These are phyloP conservation scores for Thielaviopsis euricoi DNA, from an alignment of 2,329 filamentous ascomycete species.

Conservation along the genomic window DNA sequence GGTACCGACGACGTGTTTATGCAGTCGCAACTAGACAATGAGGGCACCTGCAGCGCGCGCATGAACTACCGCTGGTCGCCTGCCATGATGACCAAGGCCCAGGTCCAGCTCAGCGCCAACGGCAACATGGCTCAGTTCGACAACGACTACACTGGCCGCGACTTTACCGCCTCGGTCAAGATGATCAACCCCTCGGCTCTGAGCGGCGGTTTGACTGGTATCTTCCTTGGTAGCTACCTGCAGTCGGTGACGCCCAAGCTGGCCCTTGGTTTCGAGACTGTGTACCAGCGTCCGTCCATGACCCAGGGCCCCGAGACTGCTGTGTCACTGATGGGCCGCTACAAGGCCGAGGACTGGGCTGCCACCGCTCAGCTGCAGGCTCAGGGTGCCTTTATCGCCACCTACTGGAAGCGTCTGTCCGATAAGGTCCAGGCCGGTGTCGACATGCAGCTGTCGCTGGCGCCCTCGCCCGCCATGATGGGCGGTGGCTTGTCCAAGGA, in stretches of 20 bases:
- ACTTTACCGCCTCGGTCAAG: conserved; percentile 89
- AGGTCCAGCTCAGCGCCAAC: conserved; percentile 76
- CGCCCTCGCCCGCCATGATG: conserved; percentile 44
- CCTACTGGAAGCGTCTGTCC: conserved; percentile 84
- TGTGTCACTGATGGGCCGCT: conserved; percentile 77
- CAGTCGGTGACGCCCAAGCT: conserved; percentile 81
- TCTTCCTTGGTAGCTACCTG: conserved; percentile 89
- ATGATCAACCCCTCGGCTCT: conserved; percentile 88
- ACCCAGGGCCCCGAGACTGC: conserved; percentile 80
- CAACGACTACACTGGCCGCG: conserved; percentile 82
- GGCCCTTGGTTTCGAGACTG: conserved; percentile 74
- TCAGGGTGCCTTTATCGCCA: conserved; percentile 73
- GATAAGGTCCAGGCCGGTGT: conserved; percentile 95
- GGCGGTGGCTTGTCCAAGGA: conserved; percentile 74
- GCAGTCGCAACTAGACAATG: conserved; percentile 90
- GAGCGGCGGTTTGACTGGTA: conserved; percentile 84
- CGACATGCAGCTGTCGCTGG: conserved; percentile 79
- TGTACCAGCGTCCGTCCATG: conserved; percentile 80
- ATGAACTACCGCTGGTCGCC: conserved; percentile 86
- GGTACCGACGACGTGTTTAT: conserved; percentile 90
- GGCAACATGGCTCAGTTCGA: conserved; percentile 37
- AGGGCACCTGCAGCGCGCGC: conserved; percentile 69
- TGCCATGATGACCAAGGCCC: conserved; percentile 69
- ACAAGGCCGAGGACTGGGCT: conserved; percentile 86
- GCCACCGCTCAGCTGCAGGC: conserved; percentile 79